Conservation (phyloP, 176 grass and related monocot genomes). For the Paspalum notatum region DNA sequence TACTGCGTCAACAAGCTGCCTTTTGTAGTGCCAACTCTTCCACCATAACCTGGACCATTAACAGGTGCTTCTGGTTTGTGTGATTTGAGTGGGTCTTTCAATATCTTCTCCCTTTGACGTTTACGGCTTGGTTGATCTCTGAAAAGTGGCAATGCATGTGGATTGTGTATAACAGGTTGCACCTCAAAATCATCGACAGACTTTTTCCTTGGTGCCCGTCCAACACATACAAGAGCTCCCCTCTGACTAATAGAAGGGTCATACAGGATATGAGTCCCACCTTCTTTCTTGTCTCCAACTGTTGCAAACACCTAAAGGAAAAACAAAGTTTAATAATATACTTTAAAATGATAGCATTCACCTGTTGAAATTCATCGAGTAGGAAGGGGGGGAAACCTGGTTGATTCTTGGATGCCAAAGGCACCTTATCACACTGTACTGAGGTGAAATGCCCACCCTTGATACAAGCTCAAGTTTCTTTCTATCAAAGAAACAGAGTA, state of each 20-base stretch:
- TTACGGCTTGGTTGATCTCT: constrained; percentile 93
- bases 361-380: background rate
- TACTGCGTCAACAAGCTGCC: constrained; percentile 96
- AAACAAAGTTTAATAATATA: constrained; percentile 36
- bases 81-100: constrained; percentile 91
- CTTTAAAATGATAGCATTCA: constrained; percentile 14
- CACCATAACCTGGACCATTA: constrained; percentile 87
- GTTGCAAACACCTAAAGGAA: constrained; percentile 82
- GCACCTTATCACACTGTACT: constrained; percentile 78
- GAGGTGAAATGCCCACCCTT: constrained; percentile 87
- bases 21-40: constrained; percentile 88
- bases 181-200: constrained; percentile 95
- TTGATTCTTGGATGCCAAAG: constrained; percentile 94
- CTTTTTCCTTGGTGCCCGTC: constrained; percentile 85
- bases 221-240: constrained; percentile 92
- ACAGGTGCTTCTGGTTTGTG: constrained; percentile 95
- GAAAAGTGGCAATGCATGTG: constrained; percentile 89
- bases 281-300: constrained; percentile 95
- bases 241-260: constrained; percentile 96
- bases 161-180: constrained; percentile 94
- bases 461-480: constrained; percentile 94
- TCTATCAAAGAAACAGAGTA: constrained; percentile 97
- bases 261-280: constrained; percentile 87
- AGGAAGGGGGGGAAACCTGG: constrained; percentile 56
- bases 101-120: constrained; percentile 82